Percentiles rank a stretch among this genome's conserved stretches.
phyloP scores from a whole-genome alignment of 2,329 filamentous ascomycete species.

The Lizonia empirigonia region DNA sequence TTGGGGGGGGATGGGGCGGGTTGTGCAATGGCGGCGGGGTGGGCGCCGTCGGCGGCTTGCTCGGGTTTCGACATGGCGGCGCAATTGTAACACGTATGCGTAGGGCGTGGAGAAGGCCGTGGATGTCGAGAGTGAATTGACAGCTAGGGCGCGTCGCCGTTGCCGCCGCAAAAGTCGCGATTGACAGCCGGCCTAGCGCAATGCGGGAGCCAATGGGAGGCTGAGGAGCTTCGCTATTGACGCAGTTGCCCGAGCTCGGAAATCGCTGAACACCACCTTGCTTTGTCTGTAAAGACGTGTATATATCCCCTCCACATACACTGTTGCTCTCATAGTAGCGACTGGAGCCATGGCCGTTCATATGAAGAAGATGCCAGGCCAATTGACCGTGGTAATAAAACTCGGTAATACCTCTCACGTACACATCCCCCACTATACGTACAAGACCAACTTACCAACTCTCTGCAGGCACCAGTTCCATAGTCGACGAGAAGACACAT shows the following conservation, averaged over 20 bases:
- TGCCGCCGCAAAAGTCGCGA: slow-evolving; percentile 29
- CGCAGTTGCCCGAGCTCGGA: slow-evolving; percentile 23
- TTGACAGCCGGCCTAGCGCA: slow-evolving; percentile 8
- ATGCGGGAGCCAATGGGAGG: slow-evolving; percentile 32
- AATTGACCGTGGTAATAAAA: slow-evolving; percentile 82
- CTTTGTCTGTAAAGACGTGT: slow-evolving; percentile 3
- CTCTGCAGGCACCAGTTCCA: slow-evolving; percentile 87
- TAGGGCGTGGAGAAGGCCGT: background rate
- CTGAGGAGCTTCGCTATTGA: slow-evolving; percentile 1
- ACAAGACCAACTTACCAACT: slow-evolving; percentile 38
- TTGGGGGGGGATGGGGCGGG: slow-evolving; percentile 27
- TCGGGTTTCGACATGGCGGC: slow-evolving; percentile 36
- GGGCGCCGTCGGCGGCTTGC: slow-evolving; percentile 35
- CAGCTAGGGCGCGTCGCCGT: slow-evolving; percentile 21
- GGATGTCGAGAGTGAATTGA: background rate
- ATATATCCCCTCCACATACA: background rate
- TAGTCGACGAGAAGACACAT: slow-evolving; percentile 94
- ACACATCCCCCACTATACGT: slow-evolving; percentile 24
- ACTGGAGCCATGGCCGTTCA: slow-evolving; percentile 39
- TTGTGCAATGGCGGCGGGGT: slow-evolving; percentile 26
- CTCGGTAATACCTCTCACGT: slow-evolving; percentile 64
- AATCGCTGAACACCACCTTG: slow-evolving; percentile 22
- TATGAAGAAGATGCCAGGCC: slow-evolving; percentile 59
- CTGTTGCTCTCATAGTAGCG: background rate
- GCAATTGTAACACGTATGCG: background rate